Conservation (phyloP, 768 basidiomycete genomes). For the Mycena vitilis region DNA sequence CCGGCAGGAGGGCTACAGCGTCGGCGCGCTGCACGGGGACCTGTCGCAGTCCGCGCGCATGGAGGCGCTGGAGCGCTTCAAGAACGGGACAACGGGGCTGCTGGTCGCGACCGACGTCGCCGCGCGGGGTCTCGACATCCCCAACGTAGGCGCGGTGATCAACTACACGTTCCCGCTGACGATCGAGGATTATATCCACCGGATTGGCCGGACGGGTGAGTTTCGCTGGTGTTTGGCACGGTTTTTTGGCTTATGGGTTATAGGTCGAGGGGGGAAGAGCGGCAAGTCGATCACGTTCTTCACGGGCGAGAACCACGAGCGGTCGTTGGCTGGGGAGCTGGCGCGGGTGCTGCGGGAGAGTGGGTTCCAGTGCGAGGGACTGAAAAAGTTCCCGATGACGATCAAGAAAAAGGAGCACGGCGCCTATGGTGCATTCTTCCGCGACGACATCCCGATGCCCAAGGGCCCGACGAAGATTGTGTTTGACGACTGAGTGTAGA, state of each 20-base stretch:
- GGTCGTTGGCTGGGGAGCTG: constrained; percentile 90
- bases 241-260: constrained; percentile 30
- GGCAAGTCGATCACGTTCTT: constrained; percentile 98
- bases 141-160: constrained; percentile 92
- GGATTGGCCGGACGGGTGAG: constrained; percentile 88
- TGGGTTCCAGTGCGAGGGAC: constrained; percentile 79
- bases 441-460: constrained; percentile 71
- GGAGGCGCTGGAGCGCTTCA: constrained; percentile 88
- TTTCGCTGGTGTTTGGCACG: constrained; percentile 22
- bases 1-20: constrained; percentile 76
- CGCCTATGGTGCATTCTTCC: constrained; percentile 88
- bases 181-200: constrained; percentile 92
- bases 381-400: constrained; percentile 93
- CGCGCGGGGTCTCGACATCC: constrained; percentile 96
- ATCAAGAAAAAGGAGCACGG: constrained; percentile 97
- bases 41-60: constrained; percentile 87
- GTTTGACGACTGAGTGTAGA: constrained; percentile 54
- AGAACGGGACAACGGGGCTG: constrained; percentile 80
- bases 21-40: constrained; percentile 91
- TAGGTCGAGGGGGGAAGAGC: constrained; percentile 88
- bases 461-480: constrained; percentile 82
- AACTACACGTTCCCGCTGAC: constrained; percentile 99
- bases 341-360: constrained; percentile 91
- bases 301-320: constrained; percentile 90
- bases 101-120: constrained; percentile 98